Conservation (phyloP, 495 filamentous ascomycete genomes). For the Xylaria telfairii region DNA sequence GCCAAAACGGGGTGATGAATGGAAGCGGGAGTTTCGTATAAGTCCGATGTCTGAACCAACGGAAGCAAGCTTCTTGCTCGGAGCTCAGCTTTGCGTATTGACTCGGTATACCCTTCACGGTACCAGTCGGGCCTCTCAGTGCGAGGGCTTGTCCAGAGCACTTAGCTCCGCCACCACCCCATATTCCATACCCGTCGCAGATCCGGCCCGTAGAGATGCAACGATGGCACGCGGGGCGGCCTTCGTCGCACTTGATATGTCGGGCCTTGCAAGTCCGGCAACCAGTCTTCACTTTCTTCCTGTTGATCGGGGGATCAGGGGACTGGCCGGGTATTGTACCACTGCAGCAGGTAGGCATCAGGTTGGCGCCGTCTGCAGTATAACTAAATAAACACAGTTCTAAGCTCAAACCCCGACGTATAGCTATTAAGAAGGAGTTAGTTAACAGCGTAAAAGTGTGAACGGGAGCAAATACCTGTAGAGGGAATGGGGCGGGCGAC, state of each 20-base stretch:
- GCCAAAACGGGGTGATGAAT: constrained; percentile 56
- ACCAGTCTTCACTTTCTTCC: constrained; percentile 52
- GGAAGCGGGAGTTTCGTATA: constrained; percentile 50
- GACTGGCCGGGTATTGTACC: background rate
- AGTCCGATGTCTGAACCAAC: constrained; percentile 53
- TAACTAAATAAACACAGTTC: background rate
- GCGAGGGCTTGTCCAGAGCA: constrained; percentile 21
- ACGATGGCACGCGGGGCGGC: constrained; percentile 56
- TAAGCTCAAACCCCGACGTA: background rate
- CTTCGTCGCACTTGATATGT: constrained; percentile 65
- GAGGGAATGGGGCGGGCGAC: no score
- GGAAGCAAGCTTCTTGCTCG: constrained; percentile 42
- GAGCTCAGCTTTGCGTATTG: constrained; percentile 25
- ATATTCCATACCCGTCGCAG: constrained; percentile 65
- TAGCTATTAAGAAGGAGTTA: background rate
- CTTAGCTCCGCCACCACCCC: constrained; percentile 52
- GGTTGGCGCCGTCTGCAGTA: background rate
- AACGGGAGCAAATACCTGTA: background rate
- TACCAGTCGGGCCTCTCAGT: constrained; percentile 8
- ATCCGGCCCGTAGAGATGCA: constrained; percentile 61
- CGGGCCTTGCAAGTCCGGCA: constrained; percentile 60
- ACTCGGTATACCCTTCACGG: constrained; percentile 14
- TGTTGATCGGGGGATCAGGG: background rate
- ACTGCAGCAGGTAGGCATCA: background rate
- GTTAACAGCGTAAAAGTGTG: background rate